Base-by-base conservation (phyloP, 257 asterid genomes). In the Dorcoceras hygrometricum region DNA sequence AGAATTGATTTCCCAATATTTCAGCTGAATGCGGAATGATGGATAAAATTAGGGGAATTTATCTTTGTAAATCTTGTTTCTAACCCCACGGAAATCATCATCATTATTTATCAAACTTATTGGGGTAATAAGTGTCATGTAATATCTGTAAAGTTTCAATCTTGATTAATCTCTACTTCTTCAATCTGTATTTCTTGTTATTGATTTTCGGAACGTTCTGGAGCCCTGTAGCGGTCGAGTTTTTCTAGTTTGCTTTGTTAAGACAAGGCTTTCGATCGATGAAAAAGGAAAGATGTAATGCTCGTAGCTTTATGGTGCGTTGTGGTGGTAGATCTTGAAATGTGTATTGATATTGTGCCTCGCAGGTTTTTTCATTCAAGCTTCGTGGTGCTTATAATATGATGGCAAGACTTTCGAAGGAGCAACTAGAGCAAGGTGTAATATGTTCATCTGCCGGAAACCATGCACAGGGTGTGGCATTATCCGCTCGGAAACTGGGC, bases 361-460 rank as follows among this genome's bases (percentile, higher is more conserved):
- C 73, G 63, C 78, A 90, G 96, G 97, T 90, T 36, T 90, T 90
- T 59, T 90, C 97, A 4, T 90, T 90, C 81, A 90, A 90, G 84
- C 84, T 90, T 70, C 91, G 99, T 22, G 99, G 99, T 77, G 99
- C 99, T 73, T 94, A 94, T 71, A 94, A 94, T 64, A 94, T 94
- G 99, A 90, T 94, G 99, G 92, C 95, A 5, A 94, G 83, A 74
- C 90, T 94, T 73, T 81, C 95, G 11, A 82, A 68, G 63, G 93
- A 85, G 76, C 89, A 82, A 68, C 82, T 87, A 53, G 68, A 84
- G 68, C 80, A 79, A 74, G 99, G 99, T 39, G 99, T 94, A 10
- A 87, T 94, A 25, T 94, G 99, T 76, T 94, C 99, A 9, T 94
- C 99, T 5, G 99, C 97, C 11, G 99, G 99, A 75, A 94, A 94